These are phyloP conservation scores for Aaosphaeria pasadenensis DNA, from an alignment of 2,329 filamentous ascomycete genomes.

Conservation along the genomic window DNA sequence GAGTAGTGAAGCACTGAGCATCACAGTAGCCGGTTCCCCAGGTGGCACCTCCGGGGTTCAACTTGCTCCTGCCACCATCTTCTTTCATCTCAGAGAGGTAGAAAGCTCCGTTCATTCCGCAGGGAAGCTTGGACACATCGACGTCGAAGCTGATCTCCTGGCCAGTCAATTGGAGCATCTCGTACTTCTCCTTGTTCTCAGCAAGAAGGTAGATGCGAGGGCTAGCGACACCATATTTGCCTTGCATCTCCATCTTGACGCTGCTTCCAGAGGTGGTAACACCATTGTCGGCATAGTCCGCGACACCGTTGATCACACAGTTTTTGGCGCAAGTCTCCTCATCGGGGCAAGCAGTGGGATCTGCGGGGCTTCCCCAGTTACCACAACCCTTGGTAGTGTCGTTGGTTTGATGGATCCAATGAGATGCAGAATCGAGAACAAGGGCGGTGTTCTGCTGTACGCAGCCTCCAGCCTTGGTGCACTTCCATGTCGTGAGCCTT, in stretches of 20 bases:
- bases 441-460: conserved; percentile 46
- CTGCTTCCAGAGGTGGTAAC: conserved; percentile 49
- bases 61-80: conserved; percentile 30
- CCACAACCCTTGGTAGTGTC: conserved; percentile 30
- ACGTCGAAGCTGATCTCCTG: conserved; percentile 72
- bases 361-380: conserved; percentile 27
- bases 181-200: conserved; percentile 56
- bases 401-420: conserved; percentile 43
- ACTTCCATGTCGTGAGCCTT: conserved; percentile 51
- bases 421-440: conserved; percentile 50
- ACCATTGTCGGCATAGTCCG: conserved; percentile 53
- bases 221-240: conserved; percentile 38
- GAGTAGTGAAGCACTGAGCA: conserved; percentile 44
- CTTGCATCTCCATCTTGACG: conserved; percentile 45
- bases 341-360: conserved; percentile 48
- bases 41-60: conserved; percentile 52
- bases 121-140: conserved; percentile 50
- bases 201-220: conserved; percentile 65
- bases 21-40: conserved; percentile 60
- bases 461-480: conserved; percentile 51
- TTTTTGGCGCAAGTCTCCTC: conserved; percentile 52
- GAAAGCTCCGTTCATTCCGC: conserved; percentile 41
- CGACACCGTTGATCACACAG: conserved; percentile 57
- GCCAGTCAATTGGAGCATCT: conserved; percentile 63
- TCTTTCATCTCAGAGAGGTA: conserved; percentile 40